Base-by-base conservation (phyloP, 768 basidiomycete genomes). In the Mycena capillaripes region DNA sequence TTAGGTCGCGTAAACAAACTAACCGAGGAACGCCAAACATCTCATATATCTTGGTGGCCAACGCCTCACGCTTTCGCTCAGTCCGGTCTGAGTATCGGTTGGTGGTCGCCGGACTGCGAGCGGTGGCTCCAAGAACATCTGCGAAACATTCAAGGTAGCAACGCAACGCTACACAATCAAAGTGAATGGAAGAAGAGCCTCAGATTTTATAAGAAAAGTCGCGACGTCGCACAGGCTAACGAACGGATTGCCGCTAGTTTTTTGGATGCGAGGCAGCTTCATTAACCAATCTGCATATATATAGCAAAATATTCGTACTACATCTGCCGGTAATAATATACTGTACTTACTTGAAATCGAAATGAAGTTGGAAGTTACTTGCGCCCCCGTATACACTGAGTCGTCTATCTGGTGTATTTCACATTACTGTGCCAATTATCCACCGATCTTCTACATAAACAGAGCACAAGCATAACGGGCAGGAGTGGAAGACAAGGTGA, bases 21-120 rank as follows among this genome's bases (percentile, higher is more conserved):
- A 29, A 44, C 27, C 4, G 30, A 32, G 8, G 34, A 50, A 5
- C 42, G 0, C 10, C 63, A 66, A 36, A 29, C 30, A 19, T 42
- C 42, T 3, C 16, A 52, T 0, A 34, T 60, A 16, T 71, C 64
- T 14, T 66, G 70, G 70, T 71, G 64, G 70, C 70, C 70, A 1
- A 66, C 27, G 19, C 70, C 64, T 4, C 0, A 2, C 17, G 52
- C 64, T 0, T 71, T 71, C 23, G 8, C 9, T 10, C 11, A 12
- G 5, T 65, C 64, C 2, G 70, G 64, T 17, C 9, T 71, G 46
- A 66, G 66, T 27, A 66, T 19, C 1, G 70, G 70, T 1, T 71
- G 59, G 57, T 71, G 70, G 70, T 50, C 55, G 14, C 29, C 48
- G 3, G 48, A 71, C 27, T 71, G 70, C 48, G 70, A 71, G 34